phyloP scores from a whole-genome alignment of 2,329 filamentous ascomycete genomes.

The Aspergillus ochraceus region DNA sequence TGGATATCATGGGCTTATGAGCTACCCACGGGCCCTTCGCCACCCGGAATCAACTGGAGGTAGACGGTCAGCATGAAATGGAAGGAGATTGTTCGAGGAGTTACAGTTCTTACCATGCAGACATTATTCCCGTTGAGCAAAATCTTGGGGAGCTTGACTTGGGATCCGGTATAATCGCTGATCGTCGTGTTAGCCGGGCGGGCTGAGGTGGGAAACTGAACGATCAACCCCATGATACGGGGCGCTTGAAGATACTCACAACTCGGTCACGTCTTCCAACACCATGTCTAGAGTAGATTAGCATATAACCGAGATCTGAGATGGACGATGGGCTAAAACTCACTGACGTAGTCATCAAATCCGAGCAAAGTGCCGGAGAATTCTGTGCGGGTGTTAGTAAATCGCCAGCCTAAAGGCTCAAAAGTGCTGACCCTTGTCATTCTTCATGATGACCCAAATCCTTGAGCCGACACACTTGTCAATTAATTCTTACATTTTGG shows the following conservation, averaged over 20 bases:
- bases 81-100: background rate
- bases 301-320: constrained; percentile 8
- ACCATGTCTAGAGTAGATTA: constrained; percentile 76
- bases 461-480: constrained; percentile 97
- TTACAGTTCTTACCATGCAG: constrained; percentile 75
- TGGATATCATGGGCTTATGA: constrained; percentile 23
- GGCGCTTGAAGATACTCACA: constrained; percentile 57
- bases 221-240: no score
- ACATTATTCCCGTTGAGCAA: constrained; percentile 97
- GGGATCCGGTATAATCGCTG: constrained; percentile 87
- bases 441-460: constrained; percentile 99
- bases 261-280: constrained; percentile 93
- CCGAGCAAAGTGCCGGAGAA: constrained; percentile 92
- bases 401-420: background rate
- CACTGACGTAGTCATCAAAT: constrained; percentile 99
- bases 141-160: constrained; percentile 90
- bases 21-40: constrained; percentile 62
- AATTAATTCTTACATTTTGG: constrained; percentile 72
- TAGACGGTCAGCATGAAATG: background rate
- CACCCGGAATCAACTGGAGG: constrained; percentile 71
- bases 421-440: constrained; percentile 76
- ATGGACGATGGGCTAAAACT: constrained; percentile 49
- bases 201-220: background rate
- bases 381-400: constrained; percentile 57
- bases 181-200: constrained; percentile 16